Conservation (phyloP, 176 grass and related monocot species). For the Rhynchospora pubera region DNA sequence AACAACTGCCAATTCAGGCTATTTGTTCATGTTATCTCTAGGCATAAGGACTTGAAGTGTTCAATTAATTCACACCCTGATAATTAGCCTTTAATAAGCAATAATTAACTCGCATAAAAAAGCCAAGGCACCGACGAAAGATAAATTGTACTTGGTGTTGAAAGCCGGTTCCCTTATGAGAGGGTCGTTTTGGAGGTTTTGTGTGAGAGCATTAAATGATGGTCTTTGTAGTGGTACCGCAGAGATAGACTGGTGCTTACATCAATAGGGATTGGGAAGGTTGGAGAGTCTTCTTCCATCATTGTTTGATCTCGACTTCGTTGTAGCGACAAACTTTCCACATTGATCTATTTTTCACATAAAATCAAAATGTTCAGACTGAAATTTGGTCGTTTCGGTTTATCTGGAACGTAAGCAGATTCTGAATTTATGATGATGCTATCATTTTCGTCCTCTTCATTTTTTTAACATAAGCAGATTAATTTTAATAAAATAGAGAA, state of each 20-base stretch:
- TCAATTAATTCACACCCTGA: neutral
- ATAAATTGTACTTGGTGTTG: neutral
- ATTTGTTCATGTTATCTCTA: neutral
- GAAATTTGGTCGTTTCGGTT: neutral
- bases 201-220: conserved; percentile 13
- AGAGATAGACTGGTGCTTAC: neutral
- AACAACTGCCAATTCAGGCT: neutral
- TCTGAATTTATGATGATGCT: neutral
- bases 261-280: conserved; percentile 8
- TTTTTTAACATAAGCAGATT: neutral
- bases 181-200: neutral
- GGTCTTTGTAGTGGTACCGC: neutral
- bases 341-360: neutral
- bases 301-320: conserved; percentile 9
- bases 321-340: neutral
- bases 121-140: neutral
- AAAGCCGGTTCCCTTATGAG: neutral
- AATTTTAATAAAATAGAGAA: neutral
- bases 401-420: neutral
- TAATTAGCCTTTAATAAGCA: neutral
- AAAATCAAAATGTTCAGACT: neutral
- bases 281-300: conserved; percentile 17
- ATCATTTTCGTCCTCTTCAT: neutral
- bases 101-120: neutral
- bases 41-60: neutral